phyloP scores from a whole-genome alignment of 2,329 filamentous ascomycete species.

The Cucurbitaria berberidis region DNA sequence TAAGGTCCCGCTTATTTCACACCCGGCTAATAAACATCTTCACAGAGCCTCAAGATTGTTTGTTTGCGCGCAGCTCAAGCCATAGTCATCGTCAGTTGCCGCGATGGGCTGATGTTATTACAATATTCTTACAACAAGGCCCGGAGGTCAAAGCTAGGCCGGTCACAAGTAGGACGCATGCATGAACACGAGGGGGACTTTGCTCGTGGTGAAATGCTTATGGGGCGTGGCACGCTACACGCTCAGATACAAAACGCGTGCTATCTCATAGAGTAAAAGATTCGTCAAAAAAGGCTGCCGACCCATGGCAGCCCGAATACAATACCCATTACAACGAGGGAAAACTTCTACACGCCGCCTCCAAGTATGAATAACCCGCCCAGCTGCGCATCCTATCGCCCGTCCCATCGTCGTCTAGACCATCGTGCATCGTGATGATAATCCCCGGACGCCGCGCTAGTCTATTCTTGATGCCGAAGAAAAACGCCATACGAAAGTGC shows the following conservation, averaged over 20 bases:
- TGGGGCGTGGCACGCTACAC: constrained; percentile 30
- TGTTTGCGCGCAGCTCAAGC: too few relatives aligned
- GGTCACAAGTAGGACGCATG: background rate
- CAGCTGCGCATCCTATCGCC: constrained; percentile 3
- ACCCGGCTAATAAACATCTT: too few relatives aligned
- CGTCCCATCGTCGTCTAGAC: constrained; percentile 30
- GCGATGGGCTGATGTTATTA: too few relatives aligned
- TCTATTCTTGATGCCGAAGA: constrained; percentile 9
- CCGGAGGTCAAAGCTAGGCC: background rate
- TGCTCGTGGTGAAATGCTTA: background rate
- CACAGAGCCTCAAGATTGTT: too few relatives aligned
- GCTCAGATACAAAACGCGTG: constrained; percentile 34
- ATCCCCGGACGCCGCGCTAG: constrained; percentile 28
- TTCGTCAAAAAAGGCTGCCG: constrained; percentile 22
- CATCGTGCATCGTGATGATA: constrained; percentile 26
- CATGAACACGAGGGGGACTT: background rate
- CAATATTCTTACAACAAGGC: background rate
- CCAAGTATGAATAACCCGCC: constrained; percentile 20
- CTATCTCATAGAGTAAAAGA: constrained; percentile 25
- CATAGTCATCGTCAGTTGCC: background rate
- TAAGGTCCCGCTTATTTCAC: too few relatives aligned
- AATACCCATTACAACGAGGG: constrained; percentile 31
- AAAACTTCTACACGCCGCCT: constrained; percentile 26
- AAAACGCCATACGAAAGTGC: constrained; percentile 31
- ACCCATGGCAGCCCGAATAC: constrained; percentile 24